A percentile compares a stretch with the other conserved stretches of the same genome.
Conservation (phyloP, 73 alveolate species). For the Breviolum minutum region DNA sequence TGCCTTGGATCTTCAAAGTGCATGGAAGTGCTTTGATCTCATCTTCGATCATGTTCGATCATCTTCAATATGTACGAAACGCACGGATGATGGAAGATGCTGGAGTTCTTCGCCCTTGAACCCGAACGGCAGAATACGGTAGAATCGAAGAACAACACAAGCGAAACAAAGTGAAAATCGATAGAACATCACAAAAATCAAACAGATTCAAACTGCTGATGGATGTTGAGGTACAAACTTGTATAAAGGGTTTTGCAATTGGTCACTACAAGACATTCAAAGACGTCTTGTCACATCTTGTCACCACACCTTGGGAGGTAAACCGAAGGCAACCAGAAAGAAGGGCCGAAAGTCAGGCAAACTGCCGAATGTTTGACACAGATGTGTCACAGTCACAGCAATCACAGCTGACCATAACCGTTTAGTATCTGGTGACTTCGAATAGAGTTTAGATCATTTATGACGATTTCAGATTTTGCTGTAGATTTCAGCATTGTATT, state of each 20-base stretch:
- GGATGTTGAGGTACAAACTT: not conserved
- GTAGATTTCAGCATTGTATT: not conserved
- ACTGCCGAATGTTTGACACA: not conserved
- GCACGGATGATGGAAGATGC: no score
- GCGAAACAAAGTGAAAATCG: no score
- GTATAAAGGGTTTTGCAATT: not conserved
- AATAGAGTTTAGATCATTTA: not conserved
- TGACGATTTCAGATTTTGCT: no score
- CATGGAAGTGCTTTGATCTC: no score
- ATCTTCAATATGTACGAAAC: no score
- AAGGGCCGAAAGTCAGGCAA: constrained; percentile 7
- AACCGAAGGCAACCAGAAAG: constrained; percentile 17
- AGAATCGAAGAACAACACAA: no score
- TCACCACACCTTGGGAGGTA: not conserved
- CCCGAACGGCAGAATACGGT: no score
- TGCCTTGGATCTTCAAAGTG: no score
- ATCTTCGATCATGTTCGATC: no score
- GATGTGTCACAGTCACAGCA: not conserved
- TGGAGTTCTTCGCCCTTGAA: no score
- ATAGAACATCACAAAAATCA: not conserved
- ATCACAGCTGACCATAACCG: not conserved
- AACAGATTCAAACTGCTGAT: not conserved
- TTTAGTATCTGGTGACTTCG: no score
- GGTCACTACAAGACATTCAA: not conserved
- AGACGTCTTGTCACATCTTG: not conserved